These are phyloP conservation scores for Yamadazyma conglobata DNA, from an alignment of 1,139 yeast genomes.

Conservation along the genomic window DNA sequence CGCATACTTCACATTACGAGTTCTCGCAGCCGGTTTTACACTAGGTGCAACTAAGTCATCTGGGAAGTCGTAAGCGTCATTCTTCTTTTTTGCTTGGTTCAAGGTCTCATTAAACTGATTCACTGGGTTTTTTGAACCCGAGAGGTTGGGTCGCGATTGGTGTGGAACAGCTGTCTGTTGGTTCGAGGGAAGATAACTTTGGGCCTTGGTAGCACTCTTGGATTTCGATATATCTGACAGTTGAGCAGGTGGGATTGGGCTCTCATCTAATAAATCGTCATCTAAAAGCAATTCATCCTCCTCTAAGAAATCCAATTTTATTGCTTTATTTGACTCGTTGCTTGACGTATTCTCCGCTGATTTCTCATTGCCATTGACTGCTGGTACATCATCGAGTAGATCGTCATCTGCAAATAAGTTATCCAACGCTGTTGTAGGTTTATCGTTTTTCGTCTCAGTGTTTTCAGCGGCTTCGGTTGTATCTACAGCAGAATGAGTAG, in stretches of 20 bases:
- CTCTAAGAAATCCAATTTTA: slow-evolving; percentile 13
- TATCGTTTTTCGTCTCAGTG: neutral
- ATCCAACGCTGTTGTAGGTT: slow-evolving; percentile 4
- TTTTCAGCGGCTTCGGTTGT: neutral
- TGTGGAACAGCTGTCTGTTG: too few relatives aligned
- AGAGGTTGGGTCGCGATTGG: too few relatives aligned
- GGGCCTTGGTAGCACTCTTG: slow-evolving; percentile 2
- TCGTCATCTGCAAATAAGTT: slow-evolving; percentile 14
- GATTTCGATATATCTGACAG: neutral
- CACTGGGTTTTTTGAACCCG: too few relatives aligned
- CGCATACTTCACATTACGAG: slow-evolving; percentile 23
- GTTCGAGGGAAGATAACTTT: too few relatives aligned
- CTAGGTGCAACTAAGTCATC: slow-evolving; percentile 46
- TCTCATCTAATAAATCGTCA: slow-evolving; percentile 13
- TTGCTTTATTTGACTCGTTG: slow-evolving; percentile 1
- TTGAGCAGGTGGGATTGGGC: slow-evolving; percentile 1
- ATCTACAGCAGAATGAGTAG: neutral
- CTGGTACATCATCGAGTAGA: slow-evolving; percentile 9
- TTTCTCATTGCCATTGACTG: neutral
- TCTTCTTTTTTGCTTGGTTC: slow-evolving; percentile 50
- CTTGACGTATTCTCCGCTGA: neutral
- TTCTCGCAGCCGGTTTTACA: slow-evolving; percentile 33
- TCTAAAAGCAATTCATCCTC: slow-evolving; percentile 18
- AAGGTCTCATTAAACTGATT: slow-evolving; percentile 24
- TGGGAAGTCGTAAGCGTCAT: slow-evolving; percentile 82